Conservation (phyloP, 805 yeast species). For the Ogataea populi-albae region DNA sequence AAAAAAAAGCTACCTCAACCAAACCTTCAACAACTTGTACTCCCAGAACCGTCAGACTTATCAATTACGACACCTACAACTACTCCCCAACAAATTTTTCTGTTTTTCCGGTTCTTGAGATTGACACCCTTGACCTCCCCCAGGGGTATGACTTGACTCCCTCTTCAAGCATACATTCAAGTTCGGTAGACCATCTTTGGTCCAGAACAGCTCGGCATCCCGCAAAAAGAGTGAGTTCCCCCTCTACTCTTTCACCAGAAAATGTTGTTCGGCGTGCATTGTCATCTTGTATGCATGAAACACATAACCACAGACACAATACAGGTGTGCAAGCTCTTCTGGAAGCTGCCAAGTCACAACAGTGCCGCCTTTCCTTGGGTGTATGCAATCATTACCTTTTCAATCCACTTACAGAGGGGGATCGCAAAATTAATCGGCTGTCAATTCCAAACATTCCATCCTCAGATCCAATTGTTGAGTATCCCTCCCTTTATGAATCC, state of each 20-base stretch:
- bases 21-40: conserved; percentile 15
- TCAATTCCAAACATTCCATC: conserved; percentile 14
- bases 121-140: conserved; percentile 17
- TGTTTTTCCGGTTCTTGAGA: conserved; percentile 21
- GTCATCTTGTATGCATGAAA: too few species aligned
- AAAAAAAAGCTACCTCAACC: conserved; percentile 8
- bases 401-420: conserved; percentile 13
- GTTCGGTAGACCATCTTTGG: too few species aligned
- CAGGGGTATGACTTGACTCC: conserved; percentile 15
- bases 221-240: too few species aligned
- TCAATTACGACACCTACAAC: conserved; percentile 17
- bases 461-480: conserved; percentile 21
- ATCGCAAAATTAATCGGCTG: conserved; percentile 4
- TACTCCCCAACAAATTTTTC: conserved; percentile 22
- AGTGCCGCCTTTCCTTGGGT: conserved; percentile 1
- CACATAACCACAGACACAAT: background rate
- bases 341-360: conserved; percentile 1
- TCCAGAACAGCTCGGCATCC: too few species aligned
- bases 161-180: too few species aligned
- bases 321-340: background rate
- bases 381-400: conserved; percentile 11
- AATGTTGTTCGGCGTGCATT: too few species aligned
- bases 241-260: too few species aligned
- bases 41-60: conserved; percentile 21
- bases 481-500: conserved; percentile 18